These are phyloP conservation scores for Rickenella mellea DNA, from an alignment of 768 basidiomycete genomes.

Conservation along the genomic window DNA sequence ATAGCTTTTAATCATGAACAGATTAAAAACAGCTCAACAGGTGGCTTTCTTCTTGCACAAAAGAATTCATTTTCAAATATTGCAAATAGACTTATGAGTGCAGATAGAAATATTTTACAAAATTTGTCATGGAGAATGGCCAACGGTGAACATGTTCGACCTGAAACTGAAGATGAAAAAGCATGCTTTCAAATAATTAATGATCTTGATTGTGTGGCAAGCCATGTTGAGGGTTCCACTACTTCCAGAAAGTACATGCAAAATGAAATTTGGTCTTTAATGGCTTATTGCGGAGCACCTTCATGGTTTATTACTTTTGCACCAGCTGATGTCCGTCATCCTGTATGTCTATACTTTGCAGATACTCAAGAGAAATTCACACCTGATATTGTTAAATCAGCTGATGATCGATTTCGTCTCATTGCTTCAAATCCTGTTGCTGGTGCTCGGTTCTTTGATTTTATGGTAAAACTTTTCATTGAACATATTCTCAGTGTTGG, in stretches of 20 bases:
- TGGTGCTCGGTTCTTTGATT: constrained; percentile 4
- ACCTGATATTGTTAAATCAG: not conserved
- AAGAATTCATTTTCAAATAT: not conserved
- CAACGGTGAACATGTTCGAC: not conserved
- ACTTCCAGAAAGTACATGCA: constrained; percentile 7
- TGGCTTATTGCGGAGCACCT: constrained; percentile 16
- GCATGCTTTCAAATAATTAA: constrained; percentile 6
- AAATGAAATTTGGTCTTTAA: constrained; percentile 12
- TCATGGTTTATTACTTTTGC: constrained; percentile 19
- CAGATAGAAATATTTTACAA: constrained; percentile 2
- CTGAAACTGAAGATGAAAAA: constrained; percentile 6
- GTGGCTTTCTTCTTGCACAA: constrained; percentile 20
- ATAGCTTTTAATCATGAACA: constrained; percentile 31
- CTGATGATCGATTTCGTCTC: constrained; percentile 2
- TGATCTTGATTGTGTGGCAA: constrained; percentile 7
- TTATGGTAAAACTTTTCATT: constrained; percentile 6
- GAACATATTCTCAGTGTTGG: constrained; percentile 3
- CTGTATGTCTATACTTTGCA: constrained; percentile 9
- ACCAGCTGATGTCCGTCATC: constrained; percentile 11
- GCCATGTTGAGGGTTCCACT: constrained; percentile 11
- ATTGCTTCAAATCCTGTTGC: constrained; percentile 4
- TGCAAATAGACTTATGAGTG: not conserved
- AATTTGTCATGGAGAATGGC: not conserved
- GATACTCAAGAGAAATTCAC: constrained; percentile 3
- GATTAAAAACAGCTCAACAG: constrained; percentile 17